A percentile compares a stretch with the other conserved stretches of the same genome.
Evolutionary conservation across 176 grass and related monocot genomes (phyloP).

Genomic region (Eleusine indica): DNA sequence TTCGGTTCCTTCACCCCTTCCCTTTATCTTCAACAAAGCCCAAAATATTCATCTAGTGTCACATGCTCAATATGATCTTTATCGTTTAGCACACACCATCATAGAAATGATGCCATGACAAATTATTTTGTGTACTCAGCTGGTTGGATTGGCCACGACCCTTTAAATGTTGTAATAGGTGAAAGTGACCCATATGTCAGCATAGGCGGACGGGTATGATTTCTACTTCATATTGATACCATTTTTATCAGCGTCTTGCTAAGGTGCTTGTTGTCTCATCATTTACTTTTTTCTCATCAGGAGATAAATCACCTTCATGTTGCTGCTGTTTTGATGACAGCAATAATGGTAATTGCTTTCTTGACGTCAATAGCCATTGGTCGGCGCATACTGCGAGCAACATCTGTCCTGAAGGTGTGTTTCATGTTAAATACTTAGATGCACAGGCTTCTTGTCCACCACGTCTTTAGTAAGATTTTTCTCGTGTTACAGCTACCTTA

Average conservation of each 20-base stretch:
- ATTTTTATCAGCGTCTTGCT: slow-evolving; percentile 23
- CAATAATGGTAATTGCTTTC: slow-evolving; percentile 83
- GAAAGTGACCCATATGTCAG: slow-evolving; percentile 79
- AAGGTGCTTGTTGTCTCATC: slow-evolving; percentile 28
- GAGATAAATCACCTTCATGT: slow-evolving; percentile 84
- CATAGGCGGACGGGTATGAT: slow-evolving; percentile 77
- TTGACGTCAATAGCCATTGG: slow-evolving; percentile 84
- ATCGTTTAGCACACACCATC: neutral
- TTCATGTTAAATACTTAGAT: slow-evolving; percentile 21
- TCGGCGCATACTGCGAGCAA: slow-evolving; percentile 77
- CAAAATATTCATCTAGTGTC: neutral
- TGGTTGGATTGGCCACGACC: slow-evolving; percentile 94
- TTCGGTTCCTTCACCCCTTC: neutral
- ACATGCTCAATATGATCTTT: neutral
- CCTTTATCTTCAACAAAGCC: neutral
- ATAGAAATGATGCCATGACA: slow-evolving; percentile 13
- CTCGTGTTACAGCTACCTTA: neutral
- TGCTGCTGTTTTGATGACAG: slow-evolving; percentile 77
- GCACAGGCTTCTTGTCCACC: slow-evolving; percentile 22
- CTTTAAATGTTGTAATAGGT: slow-evolving; percentile 89
- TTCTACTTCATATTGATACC: slow-evolving; percentile 23
- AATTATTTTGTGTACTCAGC: slow-evolving; percentile 62
- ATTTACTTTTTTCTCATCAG: slow-evolving; percentile 46
- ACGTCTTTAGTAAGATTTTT: neutral
- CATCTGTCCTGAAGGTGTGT: slow-evolving; percentile 87